Conservation (phyloP, 202 grass and related monocot species). For the Panicum hallii region DNA sequence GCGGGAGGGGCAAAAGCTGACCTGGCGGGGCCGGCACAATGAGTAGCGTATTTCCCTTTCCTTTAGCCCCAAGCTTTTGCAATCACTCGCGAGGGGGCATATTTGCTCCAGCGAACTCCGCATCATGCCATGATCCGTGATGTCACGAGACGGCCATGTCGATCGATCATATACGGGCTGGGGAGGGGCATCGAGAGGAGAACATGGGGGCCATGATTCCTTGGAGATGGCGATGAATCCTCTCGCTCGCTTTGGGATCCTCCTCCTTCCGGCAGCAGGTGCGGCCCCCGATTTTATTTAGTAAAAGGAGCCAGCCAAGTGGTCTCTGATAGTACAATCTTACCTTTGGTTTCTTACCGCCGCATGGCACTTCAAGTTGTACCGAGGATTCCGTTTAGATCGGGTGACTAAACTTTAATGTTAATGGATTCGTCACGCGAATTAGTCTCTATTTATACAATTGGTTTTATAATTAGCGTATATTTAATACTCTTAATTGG, state of each 20-base stretch:
- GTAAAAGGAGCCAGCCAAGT: neutral
- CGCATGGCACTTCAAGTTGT: neutral
- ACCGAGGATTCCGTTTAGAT: too few species aligned
- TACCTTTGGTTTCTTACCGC: neutral
- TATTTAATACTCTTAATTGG: too few species aligned
- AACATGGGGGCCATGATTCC: conserved; percentile 53
- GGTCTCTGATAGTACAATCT: neutral
- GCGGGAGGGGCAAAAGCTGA: conserved; percentile 35
- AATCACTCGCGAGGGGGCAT: conserved; percentile 37
- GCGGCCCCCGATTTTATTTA: neutral
- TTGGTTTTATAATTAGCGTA: too few species aligned
- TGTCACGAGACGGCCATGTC: conserved; percentile 37
- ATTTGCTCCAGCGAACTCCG: neutral
- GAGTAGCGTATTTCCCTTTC: conserved; percentile 43
- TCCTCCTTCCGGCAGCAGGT: conserved; percentile 7
- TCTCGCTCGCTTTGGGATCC: neutral
- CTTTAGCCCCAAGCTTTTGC: conserved; percentile 60
- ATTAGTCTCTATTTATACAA: too few species aligned
- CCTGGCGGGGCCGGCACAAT: conserved; percentile 45
- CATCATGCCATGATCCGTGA: conserved; percentile 38
- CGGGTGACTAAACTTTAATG: too few species aligned
- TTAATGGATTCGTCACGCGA: too few species aligned
- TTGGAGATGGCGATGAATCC: conserved; percentile 35
- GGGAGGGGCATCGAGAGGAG: neutral
- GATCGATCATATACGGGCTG: conserved; percentile 16